These are phyloP conservation scores for Blastocystis sp. DNA, from an alignment of 352 stramenopile genomes.

Conservation along the genomic window DNA sequence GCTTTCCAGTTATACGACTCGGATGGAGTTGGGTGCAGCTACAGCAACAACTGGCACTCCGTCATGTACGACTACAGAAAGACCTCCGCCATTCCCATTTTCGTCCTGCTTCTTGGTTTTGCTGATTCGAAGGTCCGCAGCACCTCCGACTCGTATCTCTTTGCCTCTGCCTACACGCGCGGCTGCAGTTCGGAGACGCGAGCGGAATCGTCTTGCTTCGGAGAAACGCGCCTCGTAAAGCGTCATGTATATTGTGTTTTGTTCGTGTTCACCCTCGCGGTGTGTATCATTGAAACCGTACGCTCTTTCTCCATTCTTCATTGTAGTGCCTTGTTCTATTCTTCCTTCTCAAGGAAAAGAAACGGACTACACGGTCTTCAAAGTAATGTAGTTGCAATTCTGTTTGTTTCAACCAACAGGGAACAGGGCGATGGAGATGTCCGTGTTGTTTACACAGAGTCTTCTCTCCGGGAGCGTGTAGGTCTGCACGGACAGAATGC, in stretches of 20 bases:
- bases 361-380: not conserved
- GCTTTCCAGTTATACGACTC: conserved; percentile 11
- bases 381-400: not conserved
- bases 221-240: not conserved
- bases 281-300: not conserved
- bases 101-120: not conserved
- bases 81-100: not conserved
- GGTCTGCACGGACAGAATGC: conserved; percentile 3
- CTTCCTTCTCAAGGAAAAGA: not conserved
- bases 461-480: not conserved
- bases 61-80: not conserved
- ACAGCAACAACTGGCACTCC: conserved; percentile 61
- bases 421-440: not conserved
- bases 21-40: conserved; percentile 19
- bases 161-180: conserved; percentile 38
- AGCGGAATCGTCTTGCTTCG: not conserved
- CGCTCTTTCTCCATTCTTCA: not conserved
- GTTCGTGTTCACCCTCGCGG: not conserved
- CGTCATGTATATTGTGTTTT: not conserved
- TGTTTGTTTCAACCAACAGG: not conserved
- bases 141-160: conserved; percentile 21
- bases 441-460: not conserved
- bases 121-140: conserved; percentile 14
- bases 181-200: conserved; percentile 10
- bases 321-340: not conserved